A percentile compares a stretch with the other conserved stretches of the same genome.
phyloP scores from a whole-genome alignment of 179 eudicot species.

The Pouteria campechiana region DNA sequence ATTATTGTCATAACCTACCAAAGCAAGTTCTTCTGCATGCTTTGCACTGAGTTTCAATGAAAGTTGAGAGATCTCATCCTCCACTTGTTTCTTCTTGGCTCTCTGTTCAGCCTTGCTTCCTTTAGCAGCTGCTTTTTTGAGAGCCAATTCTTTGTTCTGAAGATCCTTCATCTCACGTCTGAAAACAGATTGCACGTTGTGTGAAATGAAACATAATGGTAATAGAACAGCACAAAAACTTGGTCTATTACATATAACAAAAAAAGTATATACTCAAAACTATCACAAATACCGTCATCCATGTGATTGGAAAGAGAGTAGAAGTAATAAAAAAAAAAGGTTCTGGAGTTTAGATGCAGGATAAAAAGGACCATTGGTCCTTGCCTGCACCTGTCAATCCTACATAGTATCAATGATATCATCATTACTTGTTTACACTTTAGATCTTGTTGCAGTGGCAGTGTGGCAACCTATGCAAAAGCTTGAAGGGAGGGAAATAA shows the following conservation, averaged over 20 bases:
- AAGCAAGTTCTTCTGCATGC: conserved; percentile 70
- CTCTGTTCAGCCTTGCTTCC: conserved; percentile 98
- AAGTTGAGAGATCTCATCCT: conserved; percentile 57
- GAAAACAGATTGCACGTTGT: neutral
- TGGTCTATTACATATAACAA: too few species aligned
- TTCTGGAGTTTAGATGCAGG: neutral
- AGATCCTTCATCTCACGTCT: conserved; percentile 73
- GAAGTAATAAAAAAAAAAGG: neutral
- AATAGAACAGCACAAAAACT: neutral
- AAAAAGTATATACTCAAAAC: too few species aligned
- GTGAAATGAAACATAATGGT: conserved; percentile 1
- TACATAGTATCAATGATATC: too few species aligned
- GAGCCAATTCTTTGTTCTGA: conserved; percentile 69
- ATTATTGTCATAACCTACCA: conserved; percentile 42
- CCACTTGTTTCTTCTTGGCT: conserved; percentile 90
- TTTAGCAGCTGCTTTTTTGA: conserved; percentile 92
- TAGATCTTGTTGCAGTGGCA: too few species aligned
- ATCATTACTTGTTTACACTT: too few species aligned
- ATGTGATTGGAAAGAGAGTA: neutral
- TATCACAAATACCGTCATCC: too few species aligned
- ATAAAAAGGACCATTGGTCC: neutral
- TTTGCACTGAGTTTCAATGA: conserved; percentile 60
- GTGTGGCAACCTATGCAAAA: too few species aligned
- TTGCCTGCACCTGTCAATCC: neutral
- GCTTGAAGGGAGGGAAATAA: too few species aligned